Percentiles rank a stretch among this genome's conserved stretches.
phyloP scores from a whole-genome alignment of 768 basidiomycete species.

The Cystobasidium onofrii region DNA sequence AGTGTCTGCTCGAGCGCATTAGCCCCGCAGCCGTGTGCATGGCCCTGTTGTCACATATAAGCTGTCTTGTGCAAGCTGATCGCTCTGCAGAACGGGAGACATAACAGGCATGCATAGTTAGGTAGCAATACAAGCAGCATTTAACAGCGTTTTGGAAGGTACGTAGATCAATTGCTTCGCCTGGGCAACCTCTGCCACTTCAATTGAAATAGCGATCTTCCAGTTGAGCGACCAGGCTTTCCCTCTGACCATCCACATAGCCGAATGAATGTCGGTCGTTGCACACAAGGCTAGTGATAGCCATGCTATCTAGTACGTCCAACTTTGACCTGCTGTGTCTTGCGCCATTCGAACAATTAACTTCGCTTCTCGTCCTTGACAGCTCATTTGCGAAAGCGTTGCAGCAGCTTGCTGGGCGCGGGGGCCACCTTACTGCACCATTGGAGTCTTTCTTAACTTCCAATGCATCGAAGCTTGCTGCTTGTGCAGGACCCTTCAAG shows the following conservation, averaged over 20 bases:
- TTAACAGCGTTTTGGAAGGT: too few species aligned
- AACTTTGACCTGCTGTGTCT: not conserved
- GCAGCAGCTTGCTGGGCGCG: conserved; percentile 6
- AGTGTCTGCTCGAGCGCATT: too few species aligned
- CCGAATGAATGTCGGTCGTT: conserved; percentile 1
- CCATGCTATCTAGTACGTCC: conserved; percentile 18
- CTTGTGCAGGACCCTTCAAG: not conserved
- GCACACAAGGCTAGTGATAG: not conserved
- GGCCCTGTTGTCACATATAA: too few species aligned
- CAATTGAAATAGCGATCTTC: too few species aligned
- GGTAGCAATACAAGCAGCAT: too few species aligned
- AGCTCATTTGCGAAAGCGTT: conserved; percentile 13
- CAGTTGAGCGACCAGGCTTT: not conserved
- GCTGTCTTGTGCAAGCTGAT: too few species aligned
- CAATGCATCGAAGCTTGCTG: not conserved
- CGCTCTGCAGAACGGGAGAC: too few species aligned
- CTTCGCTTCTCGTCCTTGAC: not conserved
- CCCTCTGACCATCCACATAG: not conserved
- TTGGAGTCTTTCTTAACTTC: not conserved
- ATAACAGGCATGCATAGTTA: too few species aligned
- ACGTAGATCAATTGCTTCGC: too few species aligned
- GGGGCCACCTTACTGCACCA: not conserved
- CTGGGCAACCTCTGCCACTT: too few species aligned
- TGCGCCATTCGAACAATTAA: not conserved
- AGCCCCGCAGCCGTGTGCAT: too few species aligned